A percentile compares a stretch with the other conserved stretches of the same genome.
These are phyloP conservation scores for Neofusicoccum sp. DNA, from an alignment of 2,329 filamentous ascomycete species.

Conservation along the genomic window DNA sequence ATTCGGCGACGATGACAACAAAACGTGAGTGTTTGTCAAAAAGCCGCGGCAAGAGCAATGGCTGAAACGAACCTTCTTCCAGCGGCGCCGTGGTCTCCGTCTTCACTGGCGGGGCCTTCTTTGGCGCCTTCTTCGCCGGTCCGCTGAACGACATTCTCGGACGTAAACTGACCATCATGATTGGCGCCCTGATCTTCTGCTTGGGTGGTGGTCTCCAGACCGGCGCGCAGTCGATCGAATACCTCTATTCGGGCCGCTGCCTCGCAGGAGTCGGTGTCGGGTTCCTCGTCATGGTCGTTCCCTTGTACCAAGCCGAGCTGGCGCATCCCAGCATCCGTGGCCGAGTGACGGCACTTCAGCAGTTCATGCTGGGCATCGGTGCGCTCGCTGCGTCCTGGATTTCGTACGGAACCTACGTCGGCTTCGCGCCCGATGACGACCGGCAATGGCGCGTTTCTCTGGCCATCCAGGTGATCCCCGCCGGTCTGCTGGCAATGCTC, in stretches of 20 bases:
- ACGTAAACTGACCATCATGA: conserved; percentile 67
- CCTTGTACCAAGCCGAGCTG: conserved; percentile 76
- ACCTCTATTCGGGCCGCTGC: conserved; percentile 68
- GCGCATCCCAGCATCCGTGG: conserved; percentile 77
- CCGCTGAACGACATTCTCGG: conserved; percentile 63
- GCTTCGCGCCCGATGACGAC: conserved; percentile 46
- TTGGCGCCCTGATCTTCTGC: conserved; percentile 69
- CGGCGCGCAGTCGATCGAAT: conserved; percentile 58
- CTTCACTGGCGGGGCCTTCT: conserved; percentile 74
- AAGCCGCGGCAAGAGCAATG: not conserved
- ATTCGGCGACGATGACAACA: conserved; percentile 41
- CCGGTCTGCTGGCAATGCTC: conserved; percentile 60
- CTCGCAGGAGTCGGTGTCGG: conserved; percentile 67
- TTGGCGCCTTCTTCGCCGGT: conserved; percentile 65
- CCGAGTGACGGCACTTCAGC: conserved; percentile 70
- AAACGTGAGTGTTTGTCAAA: conserved; percentile 28
- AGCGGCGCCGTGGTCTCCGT: conserved; percentile 72
- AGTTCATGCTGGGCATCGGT: conserved; percentile 80
- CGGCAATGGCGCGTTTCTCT: conserved; percentile 63
- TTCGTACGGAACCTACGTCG: conserved; percentile 60
- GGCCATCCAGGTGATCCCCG: conserved; percentile 70
- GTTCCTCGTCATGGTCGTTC: conserved; percentile 62
- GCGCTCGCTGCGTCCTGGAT: conserved; percentile 71
- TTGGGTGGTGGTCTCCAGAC: conserved; percentile 73
- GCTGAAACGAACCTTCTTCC: not conserved